Base-by-base conservation (phyloP, 1,284 basidiomycete genomes). In the Apiotrichum brassicae region DNA sequence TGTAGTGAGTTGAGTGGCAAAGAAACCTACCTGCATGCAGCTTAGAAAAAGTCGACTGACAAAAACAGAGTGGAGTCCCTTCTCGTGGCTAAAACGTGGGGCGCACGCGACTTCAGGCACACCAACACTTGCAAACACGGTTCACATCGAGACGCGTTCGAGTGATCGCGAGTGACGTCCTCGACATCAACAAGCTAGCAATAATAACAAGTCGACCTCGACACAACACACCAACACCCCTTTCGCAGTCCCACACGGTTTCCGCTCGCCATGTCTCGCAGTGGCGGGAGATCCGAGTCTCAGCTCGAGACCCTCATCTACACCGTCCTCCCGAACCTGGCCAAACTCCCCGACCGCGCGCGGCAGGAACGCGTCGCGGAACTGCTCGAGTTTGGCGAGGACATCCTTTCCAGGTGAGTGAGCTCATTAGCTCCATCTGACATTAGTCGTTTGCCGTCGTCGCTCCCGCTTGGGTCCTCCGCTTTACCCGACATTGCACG, bases 291-390 rank as follows among this genome's bases (percentile, higher is more conserved):
- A 18, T 14, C 32, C 24, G 19, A 14, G 19, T 52, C 60, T 9
- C 59, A 60, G 4, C 57, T 70, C 32, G 68, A 68, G 48, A 63
- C 64, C 25, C 59, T 70, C 20, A 56, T 68, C 19, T 62, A 61
- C 50, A 43, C 65, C 6, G 54, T 63, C 25, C 53, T 70, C 12
- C 68, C 68, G 1, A 54, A 60, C 0, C 57, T 70, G 12, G 59
- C 30, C 42, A 46, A 49, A 46, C 56, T 46, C 26, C 54, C 44
- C 19, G 46, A 48, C 33, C 55, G 34, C 20, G 58, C 51, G 33
- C 48, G 65, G 24, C 58, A 53, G 40, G 66, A 64, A 35, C 65
- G 54, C 38, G 62, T 72, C 13, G 59, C 56, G 25, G 68, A 70
- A 52, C 53, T 72, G 41, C 55, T 66, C 39, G 61, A 63, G 47